Evolutionary conservation across 73 alveolate species (phyloP).

Genomic region (Durusdinium trenchii): DNA sequence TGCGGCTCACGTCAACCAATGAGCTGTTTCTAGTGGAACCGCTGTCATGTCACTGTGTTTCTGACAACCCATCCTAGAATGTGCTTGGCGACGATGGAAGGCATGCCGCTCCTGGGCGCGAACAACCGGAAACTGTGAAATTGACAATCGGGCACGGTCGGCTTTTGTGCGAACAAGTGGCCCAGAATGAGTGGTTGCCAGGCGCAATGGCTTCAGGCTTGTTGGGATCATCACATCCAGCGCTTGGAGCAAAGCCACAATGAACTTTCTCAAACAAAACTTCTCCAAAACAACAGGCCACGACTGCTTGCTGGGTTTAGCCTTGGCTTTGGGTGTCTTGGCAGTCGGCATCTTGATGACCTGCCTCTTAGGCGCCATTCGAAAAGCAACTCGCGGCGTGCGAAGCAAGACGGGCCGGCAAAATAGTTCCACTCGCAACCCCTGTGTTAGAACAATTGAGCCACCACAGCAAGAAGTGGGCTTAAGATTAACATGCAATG

Average conservation of each 20-base stretch:
- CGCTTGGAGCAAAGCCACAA: neutral
- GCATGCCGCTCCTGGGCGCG: neutral
- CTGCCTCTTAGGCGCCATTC: neutral
- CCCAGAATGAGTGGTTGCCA: slow-evolving; percentile 23
- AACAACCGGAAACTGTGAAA: neutral
- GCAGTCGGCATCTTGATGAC: too few relatives aligned
- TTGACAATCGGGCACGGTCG: neutral
- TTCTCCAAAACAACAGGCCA: neutral
- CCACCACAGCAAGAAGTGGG: too few relatives aligned
- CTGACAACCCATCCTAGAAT: neutral
- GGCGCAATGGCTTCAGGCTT: neutral
- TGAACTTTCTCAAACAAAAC: neutral
- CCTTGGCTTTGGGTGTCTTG: too few relatives aligned
- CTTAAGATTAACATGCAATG: too few relatives aligned
- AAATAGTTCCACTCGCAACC: too few relatives aligned
- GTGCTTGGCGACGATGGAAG: neutral
- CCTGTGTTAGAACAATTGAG: too few relatives aligned
- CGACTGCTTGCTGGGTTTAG: too few relatives aligned
- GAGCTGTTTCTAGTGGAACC: too few relatives aligned
- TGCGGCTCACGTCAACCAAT: neutral
- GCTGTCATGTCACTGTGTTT: neutral
- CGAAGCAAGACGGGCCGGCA: too few relatives aligned
- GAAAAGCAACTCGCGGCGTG: too few relatives aligned
- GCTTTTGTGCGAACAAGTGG: neutral
- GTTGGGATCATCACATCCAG: neutral